Evolutionary conservation across 352 stramenopile genomes (phyloP), one percentile per base, ranked within the genome.

Genomic region (Phytophthora meadii): DNA sequence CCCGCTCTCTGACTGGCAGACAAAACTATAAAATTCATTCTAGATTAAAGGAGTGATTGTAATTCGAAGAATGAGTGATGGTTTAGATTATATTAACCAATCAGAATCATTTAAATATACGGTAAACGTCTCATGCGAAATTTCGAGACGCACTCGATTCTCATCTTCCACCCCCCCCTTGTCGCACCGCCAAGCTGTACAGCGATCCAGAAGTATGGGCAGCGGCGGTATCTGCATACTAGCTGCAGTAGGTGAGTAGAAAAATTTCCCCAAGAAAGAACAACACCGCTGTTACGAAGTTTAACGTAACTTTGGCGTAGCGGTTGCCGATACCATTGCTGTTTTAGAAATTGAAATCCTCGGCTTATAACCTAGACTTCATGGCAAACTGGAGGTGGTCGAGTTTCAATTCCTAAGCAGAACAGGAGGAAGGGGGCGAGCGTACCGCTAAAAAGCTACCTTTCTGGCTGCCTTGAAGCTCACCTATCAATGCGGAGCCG

Each of bases 141-240:
- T 25, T 67, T 55, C 25, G 39, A 55, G 19, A 39, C 59, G 62
- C 61, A 66, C 19, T 57, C 30, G 28, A 14, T 48, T 48, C 46
- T 24, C 22, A 64, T 62, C 53, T 68, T 68, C 39, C 50, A n/a
- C 28, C 47, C 48, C 42, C 60, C n/a, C n/a, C 70, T 54, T 74
- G 61, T 46, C 37, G n/a, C 66, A 71, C 50, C 50, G 37, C 11
- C 40, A 4, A 36, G 55, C 54, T 49, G n/a, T 54, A 62, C 54
- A 54, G 32, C 15, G 11, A 34, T 40, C 50, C 39, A 63, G 42
- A 42, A 19, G 32, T 55, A 39, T 36, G 62, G 52, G 44, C 25
- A 32, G 40, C 41, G 48, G 39, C n/a, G 32, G 57, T 61, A 61
- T 56, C 40, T 5, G 42, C 19, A 62, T 62, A 50, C 40, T 55